phyloP scores from a whole-genome alignment of 257 asterid genomes.

The Oldenlandia corymbosa region DNA sequence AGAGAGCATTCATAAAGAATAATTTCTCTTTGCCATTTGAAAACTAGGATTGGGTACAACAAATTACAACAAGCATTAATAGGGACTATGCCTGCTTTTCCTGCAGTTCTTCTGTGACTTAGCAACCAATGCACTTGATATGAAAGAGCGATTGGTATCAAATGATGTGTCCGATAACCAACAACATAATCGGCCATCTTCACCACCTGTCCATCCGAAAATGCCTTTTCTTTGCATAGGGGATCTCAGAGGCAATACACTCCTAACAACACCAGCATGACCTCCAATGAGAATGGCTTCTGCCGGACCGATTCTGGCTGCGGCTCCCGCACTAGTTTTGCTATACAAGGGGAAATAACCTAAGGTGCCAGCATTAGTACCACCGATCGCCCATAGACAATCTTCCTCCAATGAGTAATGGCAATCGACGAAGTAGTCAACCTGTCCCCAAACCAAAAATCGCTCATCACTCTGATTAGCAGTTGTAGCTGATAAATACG shows the following conservation, averaged over 20 bases:
- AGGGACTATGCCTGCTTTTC: conserved; percentile 58
- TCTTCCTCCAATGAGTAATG: conserved; percentile 73
- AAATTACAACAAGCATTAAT: conserved; percentile 25
- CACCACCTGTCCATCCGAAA: conserved; percentile 92
- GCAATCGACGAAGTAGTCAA: conserved; percentile 84
- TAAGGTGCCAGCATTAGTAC: conserved; percentile 64
- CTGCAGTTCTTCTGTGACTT: conserved; percentile 41
- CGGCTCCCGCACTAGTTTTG: conserved; percentile 11
- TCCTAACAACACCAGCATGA: conserved; percentile 68
- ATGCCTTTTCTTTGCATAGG: conserved; percentile 37
- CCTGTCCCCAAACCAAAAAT: too few species aligned
- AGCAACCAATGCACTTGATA: conserved; percentile 47
- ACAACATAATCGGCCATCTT: conserved; percentile 90
- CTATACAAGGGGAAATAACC: conserved; percentile 70
- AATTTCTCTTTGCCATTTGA: too few species aligned
- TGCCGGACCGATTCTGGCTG: conserved; percentile 42
- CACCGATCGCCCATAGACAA: conserved; percentile 71
- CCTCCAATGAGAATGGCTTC: conserved; percentile 83
- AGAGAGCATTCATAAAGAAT: too few species aligned
- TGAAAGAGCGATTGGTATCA: conserved; percentile 46
- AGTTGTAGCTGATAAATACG: not conserved
- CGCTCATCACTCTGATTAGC: too few species aligned
- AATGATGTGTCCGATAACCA: conserved; percentile 58
- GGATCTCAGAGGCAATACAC: conserved; percentile 53
- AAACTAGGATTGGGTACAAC: not conserved